Evolutionary conservation across 257 asterid species (phyloP).

Genomic region (Forsythia suspensa): DNA sequence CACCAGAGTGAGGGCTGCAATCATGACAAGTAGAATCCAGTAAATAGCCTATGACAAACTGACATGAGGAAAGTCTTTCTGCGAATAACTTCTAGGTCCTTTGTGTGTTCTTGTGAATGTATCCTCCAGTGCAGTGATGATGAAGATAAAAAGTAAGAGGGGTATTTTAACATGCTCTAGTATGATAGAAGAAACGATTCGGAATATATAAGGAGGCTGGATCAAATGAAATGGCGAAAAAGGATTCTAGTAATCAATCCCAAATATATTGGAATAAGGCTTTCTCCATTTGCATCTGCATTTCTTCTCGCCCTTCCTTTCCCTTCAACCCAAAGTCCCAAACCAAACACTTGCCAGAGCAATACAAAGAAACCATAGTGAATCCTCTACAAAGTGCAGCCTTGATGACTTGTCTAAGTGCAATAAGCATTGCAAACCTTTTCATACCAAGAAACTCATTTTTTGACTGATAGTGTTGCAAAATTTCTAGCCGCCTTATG

Average conservation of each 20-base stretch:
- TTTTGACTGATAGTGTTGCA: not conserved
- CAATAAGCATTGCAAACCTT: conserved; percentile 18
- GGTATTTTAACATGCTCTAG: not conserved
- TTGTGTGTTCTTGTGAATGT: not conserved
- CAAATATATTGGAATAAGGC: not conserved
- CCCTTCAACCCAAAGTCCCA: conserved; percentile 7
- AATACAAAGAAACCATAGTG: not conserved
- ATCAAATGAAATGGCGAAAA: not conserved
- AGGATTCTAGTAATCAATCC: not conserved
- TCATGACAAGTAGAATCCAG: conserved; percentile 30
- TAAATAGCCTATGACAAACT: conserved; percentile 10
- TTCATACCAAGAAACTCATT: conserved; percentile 11
- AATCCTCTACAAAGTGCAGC: conserved; percentile 6
- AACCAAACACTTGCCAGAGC: conserved; percentile 4
- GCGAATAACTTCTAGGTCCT: not conserved
- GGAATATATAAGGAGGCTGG: not conserved
- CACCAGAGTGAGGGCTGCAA: conserved; percentile 87
- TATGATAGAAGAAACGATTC: not conserved
- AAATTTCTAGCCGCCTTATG: not conserved
- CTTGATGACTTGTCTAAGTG: not conserved
- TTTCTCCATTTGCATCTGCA: conserved; percentile 8
- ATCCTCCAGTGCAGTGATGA: not conserved
- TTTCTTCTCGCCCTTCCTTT: not conserved
- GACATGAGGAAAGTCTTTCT: conserved; percentile 13
- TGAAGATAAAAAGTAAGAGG: not conserved